Base-by-base conservation (phyloP, 345 rosid genomes). In the Aquilaria sinensis region DNA sequence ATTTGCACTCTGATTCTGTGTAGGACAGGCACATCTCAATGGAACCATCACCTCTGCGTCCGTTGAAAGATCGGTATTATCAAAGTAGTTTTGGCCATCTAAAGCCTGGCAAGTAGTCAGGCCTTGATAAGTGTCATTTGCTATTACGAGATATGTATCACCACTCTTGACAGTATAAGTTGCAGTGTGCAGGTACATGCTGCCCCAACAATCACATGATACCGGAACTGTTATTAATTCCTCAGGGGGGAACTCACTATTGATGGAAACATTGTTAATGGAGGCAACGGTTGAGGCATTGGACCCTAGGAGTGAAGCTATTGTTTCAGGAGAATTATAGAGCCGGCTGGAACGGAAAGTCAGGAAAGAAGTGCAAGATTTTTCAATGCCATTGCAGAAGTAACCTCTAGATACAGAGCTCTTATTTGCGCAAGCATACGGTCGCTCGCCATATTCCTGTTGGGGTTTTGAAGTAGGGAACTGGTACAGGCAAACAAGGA, bases 1-100 rank as follows among this genome's bases (percentile, higher is more conserved):
- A 33, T 51, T 30, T 1, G 51, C 68, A 0, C 59, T 51, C 62
- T 74, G 78, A 30, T 59, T 58, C 37, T 4, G 49, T 14, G 60
- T 70, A 5, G 75, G 72, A 67, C 78, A 75, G 3, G 78, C 78
- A 51, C 78, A 75, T 57, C 70, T 57, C 15, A 75, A 16, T 0
- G 75, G 75, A 16, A 70, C 37, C 5, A 2, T 33, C 45, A 70
- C 1, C 48, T 63, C 55, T 41, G 3, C 0, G 4, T 53, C 72
- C 2, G 12, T n/a, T 1, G 0, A 0, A 10, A 62, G 58, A 53
- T 2, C 11, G 7, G 0, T 0, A 2, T 0, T 0, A 0, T 16
- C 56, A 15, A 46, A 54, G 12, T 52, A 29, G 47, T 70, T 74
- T 31, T 70, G 74, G 5, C 41, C 58, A 3, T 31, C 34, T 34